These are phyloP conservation scores for Pythium myriotylum DNA, from an alignment of 352 stramenopile genomes.

Conservation along the genomic window DNA sequence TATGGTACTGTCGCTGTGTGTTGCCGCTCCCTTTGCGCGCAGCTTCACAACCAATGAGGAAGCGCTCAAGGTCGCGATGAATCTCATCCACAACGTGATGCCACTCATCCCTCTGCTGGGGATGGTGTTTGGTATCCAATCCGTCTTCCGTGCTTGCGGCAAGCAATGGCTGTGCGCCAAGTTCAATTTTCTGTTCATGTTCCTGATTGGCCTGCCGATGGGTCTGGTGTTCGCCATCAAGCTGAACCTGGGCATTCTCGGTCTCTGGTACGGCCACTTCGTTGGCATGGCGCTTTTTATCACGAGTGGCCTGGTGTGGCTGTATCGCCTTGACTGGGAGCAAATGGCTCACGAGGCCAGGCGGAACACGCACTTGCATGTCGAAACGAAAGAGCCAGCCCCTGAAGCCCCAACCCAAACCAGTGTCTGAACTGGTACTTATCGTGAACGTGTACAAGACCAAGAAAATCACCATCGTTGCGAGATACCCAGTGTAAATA, in stretches of 20 bases:
- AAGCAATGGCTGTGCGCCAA: conserved; percentile 58
- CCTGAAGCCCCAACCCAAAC: neutral
- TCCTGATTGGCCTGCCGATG: conserved; percentile 54
- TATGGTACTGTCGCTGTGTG: conserved; percentile 39
- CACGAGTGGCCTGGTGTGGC: conserved; percentile 18
- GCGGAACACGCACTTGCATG: conserved; percentile 41
- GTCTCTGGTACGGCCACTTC: conserved; percentile 71
- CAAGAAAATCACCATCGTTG: too few relatives aligned
- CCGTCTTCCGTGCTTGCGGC: conserved; percentile 54
- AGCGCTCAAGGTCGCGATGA: conserved; percentile 33
- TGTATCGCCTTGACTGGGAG: conserved; percentile 33
- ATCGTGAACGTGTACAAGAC: too few relatives aligned
- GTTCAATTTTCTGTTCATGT: conserved; percentile 60
- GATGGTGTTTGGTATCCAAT: conserved; percentile 47
- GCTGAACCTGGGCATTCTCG: conserved; percentile 49
- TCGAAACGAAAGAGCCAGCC: conserved; percentile 24
- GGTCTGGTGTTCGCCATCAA: conserved; percentile 52
- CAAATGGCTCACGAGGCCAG: conserved; percentile 31
- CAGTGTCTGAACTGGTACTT: too few relatives aligned
- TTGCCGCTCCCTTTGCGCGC: conserved; percentile 43
- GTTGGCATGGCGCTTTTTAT: conserved; percentile 28
- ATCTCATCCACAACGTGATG: conserved; percentile 46
- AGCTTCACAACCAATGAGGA: conserved; percentile 49
- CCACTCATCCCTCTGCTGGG: conserved; percentile 50
- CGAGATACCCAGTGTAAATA: conserved; percentile 1